Conservation (phyloP, 139 green algal genomes). For the Tetradesmus obliquus region DNA sequence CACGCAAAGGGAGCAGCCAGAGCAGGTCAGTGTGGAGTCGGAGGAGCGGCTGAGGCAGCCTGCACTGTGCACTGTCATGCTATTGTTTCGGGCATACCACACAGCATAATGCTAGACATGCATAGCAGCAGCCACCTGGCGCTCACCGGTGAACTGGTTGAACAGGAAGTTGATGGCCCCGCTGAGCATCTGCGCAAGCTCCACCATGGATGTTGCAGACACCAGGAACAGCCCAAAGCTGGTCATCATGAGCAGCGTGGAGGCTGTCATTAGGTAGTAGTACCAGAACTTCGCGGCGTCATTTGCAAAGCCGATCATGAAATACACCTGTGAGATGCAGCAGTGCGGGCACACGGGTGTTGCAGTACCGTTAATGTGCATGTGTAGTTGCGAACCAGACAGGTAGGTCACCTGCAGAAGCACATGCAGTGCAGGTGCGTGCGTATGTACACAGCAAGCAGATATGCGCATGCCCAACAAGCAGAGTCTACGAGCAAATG, state of each 20-base stretch:
- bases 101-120: not conserved
- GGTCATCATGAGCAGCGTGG: constrained; percentile 5
- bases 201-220: constrained; percentile 13
- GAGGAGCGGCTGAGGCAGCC: too few species aligned
- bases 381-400: too few species aligned
- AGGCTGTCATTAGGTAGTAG: constrained; percentile 52
- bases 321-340: constrained; percentile 46
- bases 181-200: constrained; percentile 24
- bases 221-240: constrained; percentile 30
- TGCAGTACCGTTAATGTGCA: too few species aligned
- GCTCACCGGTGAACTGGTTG: constrained; percentile 39
- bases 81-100: too few species aligned
- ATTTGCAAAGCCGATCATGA: constrained; percentile 52
- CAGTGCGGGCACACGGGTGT: too few species aligned
- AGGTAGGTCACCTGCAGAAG: too few species aligned
- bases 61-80: too few species aligned
- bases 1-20: not conserved
- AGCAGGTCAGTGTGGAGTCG: too few species aligned
- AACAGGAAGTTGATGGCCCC: constrained; percentile 41
- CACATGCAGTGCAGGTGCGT: too few species aligned
- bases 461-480: too few species aligned
- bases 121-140: not conserved
- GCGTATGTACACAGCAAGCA: too few species aligned
- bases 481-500: too few species aligned
- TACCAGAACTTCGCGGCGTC: constrained; percentile 60